A percentile compares a stretch with the other conserved stretches of the same genome.
These are phyloP conservation scores for Hawksworthiomyces lignivorus DNA, from an alignment of 2,329 filamentous ascomycete genomes.

Conservation along the genomic window DNA sequence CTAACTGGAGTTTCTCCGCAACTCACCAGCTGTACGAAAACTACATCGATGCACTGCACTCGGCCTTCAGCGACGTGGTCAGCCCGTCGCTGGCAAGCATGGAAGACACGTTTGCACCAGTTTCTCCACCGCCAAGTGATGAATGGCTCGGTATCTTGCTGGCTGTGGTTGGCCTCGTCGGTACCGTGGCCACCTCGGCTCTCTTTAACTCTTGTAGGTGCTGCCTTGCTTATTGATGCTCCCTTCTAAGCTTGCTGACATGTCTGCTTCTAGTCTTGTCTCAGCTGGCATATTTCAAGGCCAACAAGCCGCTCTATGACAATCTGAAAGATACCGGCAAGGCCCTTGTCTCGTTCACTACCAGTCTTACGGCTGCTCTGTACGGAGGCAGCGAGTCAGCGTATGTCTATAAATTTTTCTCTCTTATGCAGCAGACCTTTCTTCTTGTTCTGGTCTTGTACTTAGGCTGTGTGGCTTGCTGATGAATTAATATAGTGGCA, in stretches of 20 bases:
- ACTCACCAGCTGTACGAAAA: conserved; percentile 11
- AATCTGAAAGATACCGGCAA: too few relatives aligned
- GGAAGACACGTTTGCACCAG: conserved; percentile 7
- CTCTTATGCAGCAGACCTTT: too few relatives aligned
- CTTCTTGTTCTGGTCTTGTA: too few relatives aligned
- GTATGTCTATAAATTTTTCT: too few relatives aligned
- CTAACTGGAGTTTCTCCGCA: too few relatives aligned
- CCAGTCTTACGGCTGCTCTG: too few relatives aligned
- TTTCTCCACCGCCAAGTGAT: background rate
- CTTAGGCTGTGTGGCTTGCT: too few relatives aligned
- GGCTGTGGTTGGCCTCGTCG: background rate
- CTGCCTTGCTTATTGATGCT: too few relatives aligned
- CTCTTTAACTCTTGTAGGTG: background rate
- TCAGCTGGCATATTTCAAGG: background rate
- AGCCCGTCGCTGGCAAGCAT: background rate
- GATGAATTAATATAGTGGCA: too few relatives aligned
- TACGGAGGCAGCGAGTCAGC: too few relatives aligned
- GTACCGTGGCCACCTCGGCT: background rate
- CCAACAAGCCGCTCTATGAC: too few relatives aligned
- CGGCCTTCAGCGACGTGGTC: conserved; percentile 3
- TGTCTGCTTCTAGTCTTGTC: background rate
- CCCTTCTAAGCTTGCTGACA: background rate
- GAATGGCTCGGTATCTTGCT: background rate
- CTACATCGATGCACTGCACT: conserved; percentile 11
- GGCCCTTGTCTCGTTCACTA: too few relatives aligned